Conservation (phyloP, 2,329 filamentous ascomycete genomes). For the Calycina marina region DNA sequence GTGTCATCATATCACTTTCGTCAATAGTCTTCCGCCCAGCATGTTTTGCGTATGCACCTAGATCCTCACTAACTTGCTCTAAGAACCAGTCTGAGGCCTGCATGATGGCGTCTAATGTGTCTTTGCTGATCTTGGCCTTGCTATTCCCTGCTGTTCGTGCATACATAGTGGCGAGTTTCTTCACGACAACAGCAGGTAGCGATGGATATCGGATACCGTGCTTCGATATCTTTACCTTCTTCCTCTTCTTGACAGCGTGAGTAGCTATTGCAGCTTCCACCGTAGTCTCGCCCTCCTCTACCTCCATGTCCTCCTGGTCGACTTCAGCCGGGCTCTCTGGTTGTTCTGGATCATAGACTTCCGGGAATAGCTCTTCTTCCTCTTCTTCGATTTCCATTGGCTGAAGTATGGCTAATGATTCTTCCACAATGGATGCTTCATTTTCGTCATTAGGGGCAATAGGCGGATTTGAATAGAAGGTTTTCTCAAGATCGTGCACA, state of each 20-base stretch:
- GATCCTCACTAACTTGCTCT: constrained; percentile 69
- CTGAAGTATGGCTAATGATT: constrained; percentile 3
- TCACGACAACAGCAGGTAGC: constrained; percentile 59
- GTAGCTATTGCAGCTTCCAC: constrained; percentile 1
- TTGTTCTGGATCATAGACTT: no score
- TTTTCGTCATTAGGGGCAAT: not conserved
- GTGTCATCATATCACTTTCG: constrained; percentile 64
- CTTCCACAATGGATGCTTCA: constrained; percentile 1
- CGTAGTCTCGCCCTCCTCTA: constrained; percentile 11
- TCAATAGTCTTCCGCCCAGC: constrained; percentile 75
- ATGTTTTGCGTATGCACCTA: constrained; percentile 67
- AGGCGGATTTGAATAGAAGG: not conserved
- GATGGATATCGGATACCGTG: constrained; percentile 65
- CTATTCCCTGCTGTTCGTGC: constrained; percentile 49
- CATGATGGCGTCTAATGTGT: constrained; percentile 59
- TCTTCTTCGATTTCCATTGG: constrained; percentile 14
- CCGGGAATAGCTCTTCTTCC: no score
- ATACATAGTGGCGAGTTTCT: constrained; percentile 57
- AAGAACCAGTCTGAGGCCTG: constrained; percentile 87
- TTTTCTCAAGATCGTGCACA: constrained; percentile 4
- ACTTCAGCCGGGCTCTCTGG: not conserved
- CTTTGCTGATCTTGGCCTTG: constrained; percentile 56
- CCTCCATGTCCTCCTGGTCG: constrained; percentile 6
- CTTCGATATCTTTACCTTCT: constrained; percentile 46
- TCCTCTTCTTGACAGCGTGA: constrained; percentile 23